Base-by-base conservation (phyloP, 2,329 filamentous ascomycete species). In the Diaporthe aspalathi region DNA sequence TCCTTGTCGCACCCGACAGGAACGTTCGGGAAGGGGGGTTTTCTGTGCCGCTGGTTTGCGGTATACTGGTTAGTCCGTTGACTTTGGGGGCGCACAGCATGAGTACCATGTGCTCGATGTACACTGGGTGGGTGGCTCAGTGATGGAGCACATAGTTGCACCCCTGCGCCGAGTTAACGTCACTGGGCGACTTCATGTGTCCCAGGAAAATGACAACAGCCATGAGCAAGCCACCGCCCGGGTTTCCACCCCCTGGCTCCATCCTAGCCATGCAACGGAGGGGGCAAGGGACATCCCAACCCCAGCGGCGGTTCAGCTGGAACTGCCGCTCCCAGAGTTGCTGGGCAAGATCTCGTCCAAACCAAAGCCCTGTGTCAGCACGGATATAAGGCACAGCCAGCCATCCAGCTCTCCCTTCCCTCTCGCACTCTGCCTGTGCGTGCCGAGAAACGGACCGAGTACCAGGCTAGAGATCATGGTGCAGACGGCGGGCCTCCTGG, bases 81-180 rank as follows among this genome's bases (percentile, higher is more conserved):
- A 47, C 16, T 32, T 29, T 52, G 40, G 54, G 38, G 67, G 54
- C 56, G 60, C 67, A 72, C 70, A 38, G 35, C 70, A 72, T 63
- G 54, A 72, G 57, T 70, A 27, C 69, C 52, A 52, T 60, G 57
- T 40, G 60, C 40, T 72, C 67, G n/a, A 35, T 43, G 43, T 65
- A 22, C 49, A 45, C 45, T 70, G 16, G 66, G 53, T 60, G 29
- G 45, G 60, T 50, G 12, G 29, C 53, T 47, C 53, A 7, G 67
- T 16, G 43, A 24, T 20, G 1, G 6, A 9, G 16, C 6, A 14
- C 6, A 20, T 50, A 68, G 24, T 27, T 50, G 2, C 35, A 68
- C 67, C n/a, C 38, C 11, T 5, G 17, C 20, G 47, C 3, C 22
- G 22, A 1, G 27, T 27, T 49, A 56, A 50, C 12, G 17, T 60